phyloP scores from a whole-genome alignment of 768 basidiomycete genomes.

The Pisolithus marmoratus region DNA sequence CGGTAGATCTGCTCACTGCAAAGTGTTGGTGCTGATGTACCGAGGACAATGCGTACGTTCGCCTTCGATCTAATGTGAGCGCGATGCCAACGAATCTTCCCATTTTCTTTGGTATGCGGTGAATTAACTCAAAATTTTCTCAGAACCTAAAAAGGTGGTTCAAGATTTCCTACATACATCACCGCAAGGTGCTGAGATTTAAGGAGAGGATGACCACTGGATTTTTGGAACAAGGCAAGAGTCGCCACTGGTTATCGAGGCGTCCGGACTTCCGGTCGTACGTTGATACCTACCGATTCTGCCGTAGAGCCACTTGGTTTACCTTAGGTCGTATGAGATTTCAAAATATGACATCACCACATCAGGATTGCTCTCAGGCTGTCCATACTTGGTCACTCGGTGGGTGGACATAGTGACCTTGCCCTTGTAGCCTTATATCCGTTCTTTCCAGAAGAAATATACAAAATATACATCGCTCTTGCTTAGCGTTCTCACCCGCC shows the following conservation, averaged over 20 bases:
- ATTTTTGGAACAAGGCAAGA: slow-evolving; percentile 89
- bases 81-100: no score
- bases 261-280: slow-evolving; percentile 73
- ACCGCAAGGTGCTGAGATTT: slow-evolving; percentile 83
- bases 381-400: slow-evolving; percentile 93
- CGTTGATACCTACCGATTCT: slow-evolving; percentile 20
- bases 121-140: background rate
- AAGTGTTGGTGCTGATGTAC: no score
- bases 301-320: background rate
- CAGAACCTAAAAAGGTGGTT: slow-evolving; percentile 91
- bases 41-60: slow-evolving; percentile 82
- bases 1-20: slow-evolving; percentile 72
- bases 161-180: slow-evolving; percentile 92
- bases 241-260: slow-evolving; percentile 72
- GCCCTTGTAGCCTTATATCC: slow-evolving; percentile 81
- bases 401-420: slow-evolving; percentile 96
- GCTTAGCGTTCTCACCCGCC: slow-evolving; percentile 84
- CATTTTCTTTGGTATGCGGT: no score
- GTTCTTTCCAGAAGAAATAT: slow-evolving; percentile 37
- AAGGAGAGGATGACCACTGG: slow-evolving; percentile 78
- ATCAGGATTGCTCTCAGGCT: slow-evolving; percentile 75
- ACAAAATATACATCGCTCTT: slow-evolving; percentile 76
- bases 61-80: background rate
- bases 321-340: background rate
- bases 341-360: background rate